phyloP scores from a whole-genome alignment of 1,284 basidiomycete genomes.

The Blastosporella zonata region DNA sequence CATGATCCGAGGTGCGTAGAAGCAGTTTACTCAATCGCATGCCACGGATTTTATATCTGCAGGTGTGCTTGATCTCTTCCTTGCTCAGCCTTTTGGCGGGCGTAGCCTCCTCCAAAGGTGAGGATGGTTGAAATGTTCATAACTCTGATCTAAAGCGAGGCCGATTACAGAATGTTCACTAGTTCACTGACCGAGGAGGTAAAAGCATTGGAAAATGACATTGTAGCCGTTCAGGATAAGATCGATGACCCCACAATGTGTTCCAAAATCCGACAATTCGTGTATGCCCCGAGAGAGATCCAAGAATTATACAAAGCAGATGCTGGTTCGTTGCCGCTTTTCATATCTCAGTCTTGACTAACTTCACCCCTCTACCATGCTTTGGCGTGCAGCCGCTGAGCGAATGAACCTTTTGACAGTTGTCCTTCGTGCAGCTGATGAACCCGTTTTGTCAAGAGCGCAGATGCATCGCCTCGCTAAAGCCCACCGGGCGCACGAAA shows the following conservation, averaged over 20 bases:
- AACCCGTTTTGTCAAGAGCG: constrained; percentile 68
- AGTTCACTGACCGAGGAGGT: constrained; percentile 90
- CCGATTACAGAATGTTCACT: constrained; percentile 80
- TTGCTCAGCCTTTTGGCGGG: constrained; percentile 97
- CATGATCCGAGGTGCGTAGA: constrained; percentile 76
- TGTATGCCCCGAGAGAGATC: constrained; percentile 84
- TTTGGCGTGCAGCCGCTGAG: constrained; percentile 50
- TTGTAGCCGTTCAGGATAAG: constrained; percentile 83
- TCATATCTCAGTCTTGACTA: background rate
- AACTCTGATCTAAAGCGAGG: background rate
- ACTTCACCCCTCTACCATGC: background rate
- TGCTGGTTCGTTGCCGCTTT: constrained; percentile 48
- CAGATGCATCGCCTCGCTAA: constrained; percentile 79
- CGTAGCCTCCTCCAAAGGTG: constrained; percentile 87
- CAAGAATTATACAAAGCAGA: constrained; percentile 81
- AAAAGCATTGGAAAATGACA: constrained; percentile 79
- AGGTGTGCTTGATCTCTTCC: constrained; percentile 89
- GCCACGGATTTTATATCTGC: constrained; percentile 20
- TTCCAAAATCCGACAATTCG: constrained; percentile 85
- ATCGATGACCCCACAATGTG: constrained; percentile 86
- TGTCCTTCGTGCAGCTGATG: constrained; percentile 80
- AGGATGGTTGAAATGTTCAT: background rate
- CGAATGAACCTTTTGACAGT: constrained; percentile 78
- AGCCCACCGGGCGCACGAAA: constrained; percentile 73
- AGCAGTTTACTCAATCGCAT: background rate